Evolutionary conservation across 768 basidiomycete species (phyloP).

Genomic region (Rhizopogon salebrosus): DNA sequence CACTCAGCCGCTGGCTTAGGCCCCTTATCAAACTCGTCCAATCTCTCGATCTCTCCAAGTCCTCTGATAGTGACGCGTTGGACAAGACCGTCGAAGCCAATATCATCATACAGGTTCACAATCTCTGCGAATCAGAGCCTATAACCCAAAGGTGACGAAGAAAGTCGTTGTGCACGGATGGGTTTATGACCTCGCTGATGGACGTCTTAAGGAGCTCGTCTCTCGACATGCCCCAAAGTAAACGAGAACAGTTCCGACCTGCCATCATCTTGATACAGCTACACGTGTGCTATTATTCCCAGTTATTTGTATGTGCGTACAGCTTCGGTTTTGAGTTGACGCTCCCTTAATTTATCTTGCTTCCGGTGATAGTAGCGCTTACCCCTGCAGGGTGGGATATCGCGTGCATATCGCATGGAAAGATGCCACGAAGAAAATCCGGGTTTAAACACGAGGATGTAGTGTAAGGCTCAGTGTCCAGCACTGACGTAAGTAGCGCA

Average conservation of each 20-base stretch:
- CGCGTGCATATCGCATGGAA: too few species aligned
- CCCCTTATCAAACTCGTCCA: conserved; percentile 52
- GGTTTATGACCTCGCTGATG: conserved; percentile 63
- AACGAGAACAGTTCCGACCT: not conserved
- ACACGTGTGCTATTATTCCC: too few species aligned
- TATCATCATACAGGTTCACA: conserved; percentile 50
- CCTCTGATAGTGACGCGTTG: conserved; percentile 33
- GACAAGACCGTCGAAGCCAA: conserved; percentile 53
- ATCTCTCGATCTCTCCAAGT: conserved; percentile 37
- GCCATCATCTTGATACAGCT: too few species aligned
- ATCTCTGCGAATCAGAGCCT: conserved; percentile 40
- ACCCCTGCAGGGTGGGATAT: too few species aligned
- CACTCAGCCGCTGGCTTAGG: conserved; percentile 67
- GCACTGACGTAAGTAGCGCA: too few species aligned
- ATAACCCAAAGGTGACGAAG: conserved; percentile 32
- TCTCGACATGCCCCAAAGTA: not conserved
- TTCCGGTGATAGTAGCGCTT: too few species aligned
- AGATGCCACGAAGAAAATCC: too few species aligned
- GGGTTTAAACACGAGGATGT: too few species aligned
- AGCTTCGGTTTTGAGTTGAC: too few species aligned
- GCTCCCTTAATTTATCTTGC: too few species aligned
- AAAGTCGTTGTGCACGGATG: conserved; percentile 63
- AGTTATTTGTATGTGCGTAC: too few species aligned
- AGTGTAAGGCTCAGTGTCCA: too few species aligned
- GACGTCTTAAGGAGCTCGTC: conserved; percentile 54